Conservation (phyloP, 1,284 basidiomycete species). For the Sphagnurus paluster region DNA sequence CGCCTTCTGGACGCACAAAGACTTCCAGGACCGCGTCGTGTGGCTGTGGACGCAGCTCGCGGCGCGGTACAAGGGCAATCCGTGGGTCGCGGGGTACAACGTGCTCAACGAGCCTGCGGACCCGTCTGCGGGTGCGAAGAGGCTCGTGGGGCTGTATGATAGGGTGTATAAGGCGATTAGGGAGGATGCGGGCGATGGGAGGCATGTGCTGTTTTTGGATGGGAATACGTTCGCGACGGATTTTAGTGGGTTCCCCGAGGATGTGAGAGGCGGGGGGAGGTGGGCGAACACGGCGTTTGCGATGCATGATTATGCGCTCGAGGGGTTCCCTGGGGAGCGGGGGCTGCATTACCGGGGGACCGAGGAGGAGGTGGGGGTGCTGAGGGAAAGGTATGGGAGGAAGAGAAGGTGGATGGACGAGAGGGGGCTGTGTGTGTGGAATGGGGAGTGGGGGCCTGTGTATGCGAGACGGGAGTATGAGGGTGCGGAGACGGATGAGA, state of each 20-base stretch:
- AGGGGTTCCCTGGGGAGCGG: slow-evolving; percentile 68
- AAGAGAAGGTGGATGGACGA: slow-evolving; percentile 74
- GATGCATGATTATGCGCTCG: slow-evolving; percentile 74
- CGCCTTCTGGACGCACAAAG: slow-evolving; percentile 70
- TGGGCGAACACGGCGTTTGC: slow-evolving; percentile 74
- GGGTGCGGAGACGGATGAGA: slow-evolving; percentile 56
- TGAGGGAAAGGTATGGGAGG: slow-evolving; percentile 61
- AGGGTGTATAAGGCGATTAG: slow-evolving; percentile 64
- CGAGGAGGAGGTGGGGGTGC: slow-evolving; percentile 51
- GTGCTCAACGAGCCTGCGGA: slow-evolving; percentile 80
- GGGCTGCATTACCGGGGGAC: slow-evolving; percentile 57
- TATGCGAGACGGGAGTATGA: slow-evolving; percentile 62
- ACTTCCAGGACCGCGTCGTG: slow-evolving; percentile 73
- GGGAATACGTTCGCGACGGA: slow-evolving; percentile 79
- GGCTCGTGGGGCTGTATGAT: slow-evolving; percentile 67
- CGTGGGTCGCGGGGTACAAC: slow-evolving; percentile 76
- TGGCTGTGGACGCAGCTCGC: slow-evolving; percentile 73
- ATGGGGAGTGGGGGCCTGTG: slow-evolving; percentile 74
- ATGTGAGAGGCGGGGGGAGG: slow-evolving; percentile 40
- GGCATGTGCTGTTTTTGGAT: slow-evolving; percentile 70
- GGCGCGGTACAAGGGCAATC: slow-evolving; percentile 62
- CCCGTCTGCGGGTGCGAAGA: no score
- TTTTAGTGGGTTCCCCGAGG: slow-evolving; percentile 70
- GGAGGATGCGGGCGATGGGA: slow-evolving; percentile 56
- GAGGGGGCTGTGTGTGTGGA: slow-evolving; percentile 70